A percentile compares a stretch with the other conserved stretches of the same genome.
Conservation (phyloP, 2,329 filamentous ascomycete species). For the Fusarium sublunatum region DNA sequence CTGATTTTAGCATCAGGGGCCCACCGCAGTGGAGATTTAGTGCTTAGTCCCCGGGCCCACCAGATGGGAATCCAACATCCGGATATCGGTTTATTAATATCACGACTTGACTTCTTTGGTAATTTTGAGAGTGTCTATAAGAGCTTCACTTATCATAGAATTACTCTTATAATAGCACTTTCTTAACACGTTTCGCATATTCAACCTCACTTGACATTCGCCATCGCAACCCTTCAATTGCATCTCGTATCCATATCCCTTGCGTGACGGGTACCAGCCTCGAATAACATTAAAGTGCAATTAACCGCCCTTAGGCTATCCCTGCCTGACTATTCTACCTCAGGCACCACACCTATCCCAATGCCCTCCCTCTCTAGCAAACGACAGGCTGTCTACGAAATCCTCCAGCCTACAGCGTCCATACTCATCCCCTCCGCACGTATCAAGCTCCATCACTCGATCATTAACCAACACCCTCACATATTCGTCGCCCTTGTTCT, state of each 20-base stretch:
- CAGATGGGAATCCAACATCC: too few species aligned
- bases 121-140: neutral
- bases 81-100: neutral
- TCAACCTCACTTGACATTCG: too few species aligned
- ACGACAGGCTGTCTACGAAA: conserved; percentile 80
- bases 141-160: neutral
- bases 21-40: conserved; percentile 10
- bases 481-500: conserved; percentile 79
- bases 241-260: conserved; percentile 27
- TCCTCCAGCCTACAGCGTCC: conserved; percentile 76
- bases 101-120: neutral
- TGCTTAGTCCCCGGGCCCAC: conserved; percentile 1
- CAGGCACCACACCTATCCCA: conserved; percentile 65
- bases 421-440: conserved; percentile 75
- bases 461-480: conserved; percentile 88
- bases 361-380: conserved; percentile 76
- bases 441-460: conserved; percentile 76
- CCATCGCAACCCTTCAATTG: neutral
- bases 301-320: conserved; percentile 22
- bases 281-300: conserved; percentile 24
- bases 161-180: neutral
- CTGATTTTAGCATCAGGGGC: conserved; percentile 34
- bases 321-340: conserved; percentile 8
- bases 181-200: too few species aligned
- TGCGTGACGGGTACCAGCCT: conserved; percentile 7